Base-by-base conservation (phyloP, 1,139 yeast genomes). In the Geotrichum klebahnii region DNA sequence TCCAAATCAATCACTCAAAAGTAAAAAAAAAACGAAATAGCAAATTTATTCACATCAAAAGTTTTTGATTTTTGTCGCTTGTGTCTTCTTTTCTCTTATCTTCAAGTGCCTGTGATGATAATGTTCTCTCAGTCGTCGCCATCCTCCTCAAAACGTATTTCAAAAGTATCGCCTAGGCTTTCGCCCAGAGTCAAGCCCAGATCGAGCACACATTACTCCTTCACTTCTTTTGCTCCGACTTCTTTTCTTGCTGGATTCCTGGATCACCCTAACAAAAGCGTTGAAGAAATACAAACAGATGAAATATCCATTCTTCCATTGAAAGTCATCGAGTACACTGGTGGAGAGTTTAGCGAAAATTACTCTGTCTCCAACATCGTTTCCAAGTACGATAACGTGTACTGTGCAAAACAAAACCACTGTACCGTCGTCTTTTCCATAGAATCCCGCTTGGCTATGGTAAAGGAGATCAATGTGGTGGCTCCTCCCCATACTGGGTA, bases 401-500 rank as follows among this genome's bases (percentile, higher is more conserved):
- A 56, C 38, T 54, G 59, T 44, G 52, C 58, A 1, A 23, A 41
- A 17, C 37, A 40, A 10, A 50, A 51, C 28, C 46, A 39, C 19
- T 53, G 58, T 45, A 44, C 51, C n/a, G 46, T 55, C 16, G 45
- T 49, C 3, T 44, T 55, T 33, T 28, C 38, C 4, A 28, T 54
- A 3, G 44, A 49, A 3, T 35, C 45, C 19, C 39, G 29, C 10
- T 20, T 40, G 20, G 42, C 49, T 2, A 41, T 46, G 26, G 32
- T 56, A 5, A 34, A 40, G 16, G 55, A 53, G 39, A 48, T 56
- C 36, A 44, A 43, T 35, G 49, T 54, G n/a, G 51, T 45, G 1
- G 53, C 59, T 8, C 59, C 59, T 9, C 52, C 57, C 3, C 53
- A 45, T 16, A 33, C 45, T 1, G 41, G 45, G 8, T 56, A 48